phyloP scores from a whole-genome alignment of 805 yeast genomes.

The Starmera dryadoides region DNA sequence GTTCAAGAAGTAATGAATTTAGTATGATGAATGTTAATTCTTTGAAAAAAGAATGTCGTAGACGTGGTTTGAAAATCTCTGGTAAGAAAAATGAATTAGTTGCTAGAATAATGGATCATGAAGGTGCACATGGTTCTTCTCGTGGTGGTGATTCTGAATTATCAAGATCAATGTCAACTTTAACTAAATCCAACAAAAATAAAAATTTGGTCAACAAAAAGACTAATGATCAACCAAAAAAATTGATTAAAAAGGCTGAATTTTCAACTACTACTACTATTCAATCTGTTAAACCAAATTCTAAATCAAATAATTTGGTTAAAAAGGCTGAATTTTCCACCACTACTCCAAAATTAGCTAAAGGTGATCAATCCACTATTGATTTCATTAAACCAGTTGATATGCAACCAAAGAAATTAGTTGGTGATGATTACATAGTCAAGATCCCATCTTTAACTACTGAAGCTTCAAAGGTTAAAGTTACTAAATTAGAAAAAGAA shows the following conservation, averaged over 20 bases:
- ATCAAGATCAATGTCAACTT: slow-evolving; percentile 6
- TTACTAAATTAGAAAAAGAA: slow-evolving; percentile 21
- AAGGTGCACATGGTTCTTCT: slow-evolving; percentile 8
- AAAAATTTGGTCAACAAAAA: slow-evolving; percentile 1
- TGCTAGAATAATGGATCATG: slow-evolving; percentile 22
- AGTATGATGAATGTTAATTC: slow-evolving; percentile 42
- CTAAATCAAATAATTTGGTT: no score
- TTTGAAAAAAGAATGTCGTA: slow-evolving; percentile 51
- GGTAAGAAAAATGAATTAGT: slow-evolving; percentile 57
- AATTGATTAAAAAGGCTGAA: neutral
- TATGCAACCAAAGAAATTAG: slow-evolving; percentile 31
- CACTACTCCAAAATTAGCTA: slow-evolving; percentile 27
- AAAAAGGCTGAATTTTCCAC: no score
- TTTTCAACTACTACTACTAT: neutral
- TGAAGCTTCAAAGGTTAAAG: slow-evolving; percentile 35
- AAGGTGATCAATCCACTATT: slow-evolving; percentile 51
- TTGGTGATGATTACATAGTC: slow-evolving; percentile 39
- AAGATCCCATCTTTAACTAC: slow-evolving; percentile 38
- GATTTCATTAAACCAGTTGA: slow-evolving; percentile 40
- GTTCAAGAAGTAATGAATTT: slow-evolving; percentile 19
- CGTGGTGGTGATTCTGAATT: slow-evolving; percentile 5
- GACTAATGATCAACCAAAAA: neutral
- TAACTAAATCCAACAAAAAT: slow-evolving; percentile 1
- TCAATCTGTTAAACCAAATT: no score
- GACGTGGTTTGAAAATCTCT: slow-evolving; percentile 51